A percentile compares a stretch with the other conserved stretches of the same genome.
Conservation (phyloP, 1,284 basidiomycete genomes). For the Takashimella koratensis region DNA sequence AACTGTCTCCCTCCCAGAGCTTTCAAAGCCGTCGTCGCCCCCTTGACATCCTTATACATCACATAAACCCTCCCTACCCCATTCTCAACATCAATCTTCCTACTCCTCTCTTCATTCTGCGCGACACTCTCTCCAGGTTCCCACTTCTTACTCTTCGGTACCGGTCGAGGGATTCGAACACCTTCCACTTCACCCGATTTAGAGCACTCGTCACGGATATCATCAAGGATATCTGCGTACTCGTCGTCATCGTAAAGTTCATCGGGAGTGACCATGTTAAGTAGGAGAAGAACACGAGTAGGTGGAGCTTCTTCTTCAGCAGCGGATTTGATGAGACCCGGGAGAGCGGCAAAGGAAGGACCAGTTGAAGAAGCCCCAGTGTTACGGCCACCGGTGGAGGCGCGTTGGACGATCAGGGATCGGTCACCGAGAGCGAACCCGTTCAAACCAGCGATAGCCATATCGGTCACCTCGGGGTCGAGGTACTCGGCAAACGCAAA, state of each 20-base stretch:
- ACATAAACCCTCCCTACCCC: conserved; percentile 94
- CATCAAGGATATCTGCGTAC: conserved; percentile 89
- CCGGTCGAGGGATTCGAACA: conserved; percentile 80
- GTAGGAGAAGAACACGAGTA: conserved; percentile 83
- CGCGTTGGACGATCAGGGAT: conserved; percentile 93
- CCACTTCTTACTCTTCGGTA: conserved; percentile 73
- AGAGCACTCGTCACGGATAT: conserved; percentile 87
- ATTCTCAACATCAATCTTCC: conserved; percentile 71
- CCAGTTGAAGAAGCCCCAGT: conserved; percentile 25
- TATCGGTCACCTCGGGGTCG: conserved; percentile 81
- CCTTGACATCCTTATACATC: conserved; percentile 63
- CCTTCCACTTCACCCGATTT: conserved; percentile 80
- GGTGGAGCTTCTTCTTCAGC: conserved; percentile 55
- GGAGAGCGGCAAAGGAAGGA: conserved; percentile 42
- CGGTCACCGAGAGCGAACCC: conserved; percentile 97
- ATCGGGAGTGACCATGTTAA: conserved; percentile 98
- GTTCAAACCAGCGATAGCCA: conserved; percentile 93
- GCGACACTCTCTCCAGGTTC: conserved; percentile 61
- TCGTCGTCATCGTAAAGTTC: conserved; percentile 88
- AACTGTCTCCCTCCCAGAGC: conserved; percentile 87
- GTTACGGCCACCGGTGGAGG: conserved; percentile 50
- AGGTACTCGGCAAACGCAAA: conserved; percentile 99
- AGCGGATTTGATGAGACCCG: conserved; percentile 58
- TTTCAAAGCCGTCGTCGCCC: conserved; percentile 69
- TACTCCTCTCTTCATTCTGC: conserved; percentile 51